Conservation (phyloP, 768 basidiomycete species). For the Calocybe gangraenosa region DNA sequence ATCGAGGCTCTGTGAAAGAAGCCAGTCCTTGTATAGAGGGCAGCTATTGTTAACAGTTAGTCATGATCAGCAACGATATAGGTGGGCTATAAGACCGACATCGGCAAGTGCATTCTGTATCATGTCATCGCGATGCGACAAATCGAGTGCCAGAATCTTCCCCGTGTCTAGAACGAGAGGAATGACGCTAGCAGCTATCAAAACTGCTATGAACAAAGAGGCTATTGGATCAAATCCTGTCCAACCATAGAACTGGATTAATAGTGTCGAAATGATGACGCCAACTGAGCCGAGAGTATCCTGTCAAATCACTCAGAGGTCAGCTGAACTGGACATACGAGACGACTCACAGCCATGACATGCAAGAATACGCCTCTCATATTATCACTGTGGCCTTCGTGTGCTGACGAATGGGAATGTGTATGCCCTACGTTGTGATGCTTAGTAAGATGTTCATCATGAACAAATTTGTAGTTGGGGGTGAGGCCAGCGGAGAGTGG, state of each 20-base stretch:
- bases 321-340: neutral
- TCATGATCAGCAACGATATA: neutral
- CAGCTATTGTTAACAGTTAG: conserved; percentile 46
- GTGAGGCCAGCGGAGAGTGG: conserved; percentile 38
- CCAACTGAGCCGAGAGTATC: conserved; percentile 97
- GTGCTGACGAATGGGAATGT: conserved; percentile 48
- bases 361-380: conserved; percentile 99
- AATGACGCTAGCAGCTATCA: conserved; percentile 94
- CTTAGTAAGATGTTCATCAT: conserved; percentile 47
- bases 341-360: conserved; percentile 78
- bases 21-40: conserved; percentile 72
- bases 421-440: conserved; percentile 38
- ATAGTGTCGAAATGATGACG: conserved; percentile 93
- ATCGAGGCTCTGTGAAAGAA: conserved; percentile 76
- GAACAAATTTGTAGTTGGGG: conserved; percentile 54
- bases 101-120: conserved; percentile 61
- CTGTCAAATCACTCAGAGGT: conserved; percentile 29
- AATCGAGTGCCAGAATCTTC: conserved; percentile 80
- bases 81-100: conserved; percentile 33
- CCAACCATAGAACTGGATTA: conserved; percentile 97
- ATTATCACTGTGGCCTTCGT: conserved; percentile 92
- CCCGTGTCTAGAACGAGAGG: conserved; percentile 95
- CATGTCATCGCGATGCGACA: conserved; percentile 54
- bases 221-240: conserved; percentile 99
- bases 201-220: conserved; percentile 89